Evolutionary conservation across 2,329 filamentous ascomycete species (phyloP).

Genomic region (Helotiales sp.): DNA sequence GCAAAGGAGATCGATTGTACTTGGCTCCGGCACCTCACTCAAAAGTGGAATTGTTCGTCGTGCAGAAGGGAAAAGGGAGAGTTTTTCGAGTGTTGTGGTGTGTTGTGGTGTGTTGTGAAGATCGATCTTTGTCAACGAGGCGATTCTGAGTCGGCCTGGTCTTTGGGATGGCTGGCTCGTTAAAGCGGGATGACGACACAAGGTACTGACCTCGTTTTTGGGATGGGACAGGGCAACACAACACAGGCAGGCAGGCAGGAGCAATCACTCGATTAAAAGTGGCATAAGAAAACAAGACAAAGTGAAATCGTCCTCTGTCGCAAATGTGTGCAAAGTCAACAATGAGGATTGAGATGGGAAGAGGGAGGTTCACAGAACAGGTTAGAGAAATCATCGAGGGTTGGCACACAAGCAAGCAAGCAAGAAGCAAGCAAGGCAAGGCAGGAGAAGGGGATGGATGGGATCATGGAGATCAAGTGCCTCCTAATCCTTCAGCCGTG

Average conservation of each 20-base stretch:
- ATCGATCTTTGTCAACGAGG: constrained; percentile 10
- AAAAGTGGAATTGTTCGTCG: background rate
- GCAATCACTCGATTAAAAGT: background rate
- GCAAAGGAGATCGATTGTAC: background rate
- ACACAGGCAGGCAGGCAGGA: background rate
- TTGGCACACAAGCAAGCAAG: background rate
- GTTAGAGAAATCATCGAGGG: background rate
- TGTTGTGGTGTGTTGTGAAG: background rate
- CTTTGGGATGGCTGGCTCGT: constrained; percentile 1
- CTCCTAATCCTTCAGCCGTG: background rate
- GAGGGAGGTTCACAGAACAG: background rate
- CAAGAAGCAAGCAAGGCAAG: background rate
- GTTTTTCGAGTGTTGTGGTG: background rate
- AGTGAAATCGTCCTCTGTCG: background rate
- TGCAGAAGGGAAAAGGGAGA: background rate
- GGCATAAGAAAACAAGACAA: background rate
- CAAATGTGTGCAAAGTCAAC: background rate
- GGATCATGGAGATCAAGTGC: background rate
- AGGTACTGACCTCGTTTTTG: background rate
- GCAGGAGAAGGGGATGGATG: background rate
- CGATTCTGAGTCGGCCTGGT: background rate
- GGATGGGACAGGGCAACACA: background rate
- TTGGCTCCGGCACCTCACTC: background rate
- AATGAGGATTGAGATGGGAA: background rate
- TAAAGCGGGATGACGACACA: constrained; percentile 11